phyloP scores from a whole-genome alignment of 2,329 filamentous ascomycete species.

The Pseudogymnoascus sp. region DNA sequence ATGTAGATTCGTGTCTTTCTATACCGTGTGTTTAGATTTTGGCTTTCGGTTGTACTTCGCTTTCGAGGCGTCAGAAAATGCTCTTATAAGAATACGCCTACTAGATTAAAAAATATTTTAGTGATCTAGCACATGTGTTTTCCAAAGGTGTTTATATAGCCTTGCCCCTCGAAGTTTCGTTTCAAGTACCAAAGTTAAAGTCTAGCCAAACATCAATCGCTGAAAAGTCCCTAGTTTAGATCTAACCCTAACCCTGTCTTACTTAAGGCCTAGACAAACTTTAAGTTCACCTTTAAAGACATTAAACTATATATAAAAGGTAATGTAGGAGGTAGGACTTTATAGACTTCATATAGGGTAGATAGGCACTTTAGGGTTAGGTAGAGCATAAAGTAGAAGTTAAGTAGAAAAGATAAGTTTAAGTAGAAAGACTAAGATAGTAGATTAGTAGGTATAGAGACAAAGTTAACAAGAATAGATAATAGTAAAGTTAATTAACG shows the following conservation, averaged over 20 bases:
- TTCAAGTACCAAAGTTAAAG: too few relatives aligned
- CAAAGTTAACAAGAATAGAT: background rate
- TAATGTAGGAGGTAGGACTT: background rate
- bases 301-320: background rate
- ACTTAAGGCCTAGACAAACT: background rate
- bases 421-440: background rate
- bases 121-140: too few relatives aligned
- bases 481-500: background rate
- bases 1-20: too few relatives aligned
- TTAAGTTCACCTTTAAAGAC: background rate
- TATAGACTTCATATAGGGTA: background rate
- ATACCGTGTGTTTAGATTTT: too few relatives aligned
- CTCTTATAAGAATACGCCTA: too few relatives aligned
- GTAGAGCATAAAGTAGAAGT: constrained; percentile 1
- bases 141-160: too few relatives aligned
- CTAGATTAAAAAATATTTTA: too few relatives aligned
- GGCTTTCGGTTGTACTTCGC: too few relatives aligned
- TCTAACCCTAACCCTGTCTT: background rate
- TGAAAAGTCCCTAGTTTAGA: too few relatives aligned
- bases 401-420: background rate
- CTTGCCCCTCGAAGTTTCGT: too few relatives aligned
- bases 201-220: too few relatives aligned
- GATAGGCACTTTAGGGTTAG: background rate
- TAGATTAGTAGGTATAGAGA: background rate
- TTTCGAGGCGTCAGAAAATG: too few relatives aligned